Base-by-base conservation (phyloP, 2,329 filamentous ascomycete genomes). In the Leptographium radiaticola region DNA sequence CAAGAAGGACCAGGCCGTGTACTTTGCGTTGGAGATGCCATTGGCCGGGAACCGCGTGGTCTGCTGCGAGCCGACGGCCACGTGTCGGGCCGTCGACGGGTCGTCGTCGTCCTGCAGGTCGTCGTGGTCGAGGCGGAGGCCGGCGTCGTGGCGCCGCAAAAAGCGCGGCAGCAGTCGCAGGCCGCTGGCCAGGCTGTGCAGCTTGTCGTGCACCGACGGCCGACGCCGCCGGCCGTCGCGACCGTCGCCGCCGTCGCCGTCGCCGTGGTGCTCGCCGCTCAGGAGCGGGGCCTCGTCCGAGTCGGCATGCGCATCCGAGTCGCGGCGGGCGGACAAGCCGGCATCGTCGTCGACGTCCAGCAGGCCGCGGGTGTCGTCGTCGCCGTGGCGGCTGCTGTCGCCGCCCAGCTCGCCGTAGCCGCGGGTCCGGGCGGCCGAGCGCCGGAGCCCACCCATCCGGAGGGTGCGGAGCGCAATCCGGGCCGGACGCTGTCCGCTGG, bases 11-110 rank as follows among this genome's bases (percentile, higher is more conserved):
- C 90, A 85, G 1, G 90, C 83, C 34, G 91, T 97, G 68, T 98
- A 98, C 75, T 97, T 98, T 53, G 93, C 91, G 66, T 98, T 97
- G 39, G 91, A 97, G 49, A 98, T 80, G 54, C 89, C 79, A 68
- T 98, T 98, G 10, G 87, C 81, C 11, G 93, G 91, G 66, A 91
- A 97, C 60, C 85, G 83, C 50, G 83, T 75, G 33, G 80, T 68
- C 64, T 95, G 90, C 34, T 72, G 65, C 49, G 84, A 82, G 55
- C 89, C 91, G 52, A 95, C 87, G 2, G 81, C 74, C 34, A 96
- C 79, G 51, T 80, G 79, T 53, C 91, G 81, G 33, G 88, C 86
- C 1, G 87, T 76, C 8, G 82, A 82, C 6, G 85, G 79, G 62
- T 84, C 80, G 57, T 81, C 74, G 7, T 81, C 75, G 55, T 71